Evolutionary conservation across 805 yeast species (phyloP).

Genomic region (Pichia californica): DNA sequence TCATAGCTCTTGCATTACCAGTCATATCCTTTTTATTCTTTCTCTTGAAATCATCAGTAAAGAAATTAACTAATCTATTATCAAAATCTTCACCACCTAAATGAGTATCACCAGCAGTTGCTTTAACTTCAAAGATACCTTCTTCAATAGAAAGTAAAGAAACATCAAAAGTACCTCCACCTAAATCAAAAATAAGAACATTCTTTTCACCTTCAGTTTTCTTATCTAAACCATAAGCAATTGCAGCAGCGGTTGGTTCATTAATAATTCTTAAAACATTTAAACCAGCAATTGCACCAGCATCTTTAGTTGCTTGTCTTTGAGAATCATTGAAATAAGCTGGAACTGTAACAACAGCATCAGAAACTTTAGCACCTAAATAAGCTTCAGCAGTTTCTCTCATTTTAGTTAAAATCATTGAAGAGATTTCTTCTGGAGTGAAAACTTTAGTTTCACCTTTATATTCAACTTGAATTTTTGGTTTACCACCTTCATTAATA

Average conservation of each 20-base stretch:
- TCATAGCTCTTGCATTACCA: conserved; percentile 90
- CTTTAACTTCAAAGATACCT: conserved; percentile 75
- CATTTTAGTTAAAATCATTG: conserved; percentile 74
- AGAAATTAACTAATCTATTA: conserved; percentile 76
- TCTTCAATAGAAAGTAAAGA: conserved; percentile 72
- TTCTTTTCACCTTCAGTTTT: conserved; percentile 42
- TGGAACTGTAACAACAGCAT: conserved; percentile 81
- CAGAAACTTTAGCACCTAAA: conserved; percentile 45
- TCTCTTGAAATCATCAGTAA: conserved; percentile 94
- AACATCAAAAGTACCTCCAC: conserved; percentile 84
- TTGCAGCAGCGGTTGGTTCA: conserved; percentile 84
- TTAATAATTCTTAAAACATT: conserved; percentile 70
- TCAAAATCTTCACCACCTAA: conserved; percentile 86
- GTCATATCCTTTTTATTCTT: conserved; percentile 94
- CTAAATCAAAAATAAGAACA: conserved; percentile 64
- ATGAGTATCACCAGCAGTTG: conserved; percentile 81
- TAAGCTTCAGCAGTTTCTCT: conserved; percentile 58
- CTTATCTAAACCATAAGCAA: conserved; percentile 70
- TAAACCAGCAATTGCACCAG: conserved; percentile 70
- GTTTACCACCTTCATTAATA: conserved; percentile 77
- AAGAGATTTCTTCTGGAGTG: conserved; percentile 92
- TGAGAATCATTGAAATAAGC: conserved; percentile 81
- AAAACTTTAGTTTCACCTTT: conserved; percentile 88
- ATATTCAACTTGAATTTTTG: conserved; percentile 84
- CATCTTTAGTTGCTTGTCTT: conserved; percentile 77